Conservation (phyloP, 1,284 basidiomycete genomes). For the Ceratorhiza oryzae-sativae region DNA sequence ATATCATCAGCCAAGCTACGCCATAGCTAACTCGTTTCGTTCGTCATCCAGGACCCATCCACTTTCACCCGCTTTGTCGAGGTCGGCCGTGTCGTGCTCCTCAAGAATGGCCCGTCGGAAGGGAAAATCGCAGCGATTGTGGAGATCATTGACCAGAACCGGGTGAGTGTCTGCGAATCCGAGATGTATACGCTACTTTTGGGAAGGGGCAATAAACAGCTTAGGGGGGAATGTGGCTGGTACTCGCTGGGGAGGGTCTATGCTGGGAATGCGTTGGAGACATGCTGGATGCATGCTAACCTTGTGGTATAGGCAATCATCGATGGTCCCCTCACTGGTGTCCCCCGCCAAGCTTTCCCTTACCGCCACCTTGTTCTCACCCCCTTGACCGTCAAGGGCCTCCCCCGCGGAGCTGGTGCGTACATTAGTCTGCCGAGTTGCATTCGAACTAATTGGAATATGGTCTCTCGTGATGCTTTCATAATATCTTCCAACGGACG, state of each 20-base stretch:
- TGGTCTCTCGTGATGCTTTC: not conserved
- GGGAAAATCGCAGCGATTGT: slow-evolving; percentile 95
- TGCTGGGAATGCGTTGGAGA: too few relatives aligned
- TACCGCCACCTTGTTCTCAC: slow-evolving; percentile 95
- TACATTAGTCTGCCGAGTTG: not conserved
- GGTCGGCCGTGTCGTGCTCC: slow-evolving; percentile 97
- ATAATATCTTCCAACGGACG: not conserved
- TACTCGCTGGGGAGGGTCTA: too few relatives aligned
- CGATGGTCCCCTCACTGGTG: slow-evolving; percentile 90
- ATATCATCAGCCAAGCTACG: not conserved
- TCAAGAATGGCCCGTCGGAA: slow-evolving; percentile 85
- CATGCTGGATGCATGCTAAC: not conserved
- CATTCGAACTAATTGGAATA: not conserved
- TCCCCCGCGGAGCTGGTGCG: slow-evolving; percentile 86
- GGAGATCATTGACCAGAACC: slow-evolving; percentile 99
- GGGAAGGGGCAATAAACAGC: too few relatives aligned
- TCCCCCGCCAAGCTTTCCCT: slow-evolving; percentile 89
- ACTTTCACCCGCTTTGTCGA: slow-evolving; percentile 98
- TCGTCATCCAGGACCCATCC: slow-evolving; percentile 58
- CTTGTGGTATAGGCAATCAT: slow-evolving; percentile 79
- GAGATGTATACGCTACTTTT: too few relatives aligned
- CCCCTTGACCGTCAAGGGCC: slow-evolving; percentile 80
- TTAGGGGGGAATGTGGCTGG: too few relatives aligned
- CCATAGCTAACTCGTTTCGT: not conserved
- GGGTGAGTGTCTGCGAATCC: slow-evolving; percentile 75